phyloP scores from a whole-genome alignment of 306 rosid genomes.

The Hylodesmum podocarpum region DNA sequence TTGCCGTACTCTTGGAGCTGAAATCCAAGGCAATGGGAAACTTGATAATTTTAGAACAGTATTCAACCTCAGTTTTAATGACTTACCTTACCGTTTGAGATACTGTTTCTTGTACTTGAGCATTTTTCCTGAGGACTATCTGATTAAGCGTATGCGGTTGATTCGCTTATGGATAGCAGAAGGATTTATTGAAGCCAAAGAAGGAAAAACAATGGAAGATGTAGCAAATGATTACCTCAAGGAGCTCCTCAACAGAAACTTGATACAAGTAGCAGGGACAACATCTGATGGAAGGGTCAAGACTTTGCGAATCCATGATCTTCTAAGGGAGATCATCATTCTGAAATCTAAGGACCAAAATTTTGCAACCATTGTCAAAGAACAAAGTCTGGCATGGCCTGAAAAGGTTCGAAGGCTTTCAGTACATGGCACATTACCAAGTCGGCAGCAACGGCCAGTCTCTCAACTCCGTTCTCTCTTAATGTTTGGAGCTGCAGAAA shows the following conservation, averaged over 20 bases:
- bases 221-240: slow-evolving; percentile 50
- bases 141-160: slow-evolving; percentile 42
- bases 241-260: slow-evolving; percentile 52
- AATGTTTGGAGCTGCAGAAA: slow-evolving; percentile 43
- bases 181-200: slow-evolving; percentile 42
- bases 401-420: slow-evolving; percentile 59
- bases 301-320: slow-evolving; percentile 48
- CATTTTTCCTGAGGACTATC: slow-evolving; percentile 46
- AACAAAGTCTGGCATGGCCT: slow-evolving; percentile 33
- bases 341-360: slow-evolving; percentile 53
- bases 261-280: slow-evolving; percentile 42
- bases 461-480: slow-evolving; percentile 63
- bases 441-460: slow-evolving; percentile 40
- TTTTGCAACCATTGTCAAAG: slow-evolving; percentile 46
- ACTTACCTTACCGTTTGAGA: slow-evolving; percentile 47
- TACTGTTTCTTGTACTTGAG: slow-evolving; percentile 47
- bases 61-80: slow-evolving; percentile 44
- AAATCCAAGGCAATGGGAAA: slow-evolving; percentile 36
- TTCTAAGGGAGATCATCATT: slow-evolving; percentile 51
- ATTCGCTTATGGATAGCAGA: slow-evolving; percentile 57
- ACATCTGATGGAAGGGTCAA: slow-evolving; percentile 45
- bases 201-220: slow-evolving; percentile 51
- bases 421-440: slow-evolving; percentile 34
- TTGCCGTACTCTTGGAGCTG: slow-evolving; percentile 39
- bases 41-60: slow-evolving; percentile 44